These are phyloP conservation scores for Stramenopiles sp. DNA, from an alignment of 352 stramenopile genomes.

Conservation along the genomic window DNA sequence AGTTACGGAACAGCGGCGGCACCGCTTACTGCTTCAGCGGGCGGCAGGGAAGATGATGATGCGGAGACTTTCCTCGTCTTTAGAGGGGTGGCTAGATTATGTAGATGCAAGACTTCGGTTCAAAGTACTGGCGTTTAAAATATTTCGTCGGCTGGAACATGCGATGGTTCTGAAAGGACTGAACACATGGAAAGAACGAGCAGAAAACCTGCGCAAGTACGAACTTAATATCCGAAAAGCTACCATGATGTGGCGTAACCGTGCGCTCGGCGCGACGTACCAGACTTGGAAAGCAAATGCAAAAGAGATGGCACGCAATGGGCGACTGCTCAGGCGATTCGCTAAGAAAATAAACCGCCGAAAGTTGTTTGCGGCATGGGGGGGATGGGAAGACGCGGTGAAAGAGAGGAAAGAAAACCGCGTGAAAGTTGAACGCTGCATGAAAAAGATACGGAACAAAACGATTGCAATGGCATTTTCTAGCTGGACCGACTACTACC, in stretches of 20 bases:
- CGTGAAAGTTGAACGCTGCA: neutral
- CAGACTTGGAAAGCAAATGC: neutral
- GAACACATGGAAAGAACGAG: neutral
- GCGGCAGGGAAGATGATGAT: neutral
- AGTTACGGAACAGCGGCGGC: neutral
- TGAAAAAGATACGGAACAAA: neutral
- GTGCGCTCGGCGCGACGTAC: neutral
- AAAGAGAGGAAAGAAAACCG: slow-evolving; percentile 5
- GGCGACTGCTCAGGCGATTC: neutral
- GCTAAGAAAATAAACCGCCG: neutral
- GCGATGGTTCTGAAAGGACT: neutral
- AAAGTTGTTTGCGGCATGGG: neutral
- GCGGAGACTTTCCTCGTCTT: neutral
- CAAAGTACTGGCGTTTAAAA: slow-evolving; percentile 2
- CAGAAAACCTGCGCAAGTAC: neutral
- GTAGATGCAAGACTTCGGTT: neutral
- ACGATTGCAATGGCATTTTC: neutral
- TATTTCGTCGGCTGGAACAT: neutral
- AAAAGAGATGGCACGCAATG: neutral
- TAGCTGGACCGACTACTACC: neutral
- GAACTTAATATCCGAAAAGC: slow-evolving; percentile 11
- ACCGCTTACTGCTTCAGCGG: neutral
- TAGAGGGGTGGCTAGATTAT: neutral
- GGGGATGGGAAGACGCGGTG: neutral
- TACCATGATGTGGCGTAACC: slow-evolving; percentile 2